phyloP scores from a whole-genome alignment of 345 rosid genomes.

The Sonneratia alba region DNA sequence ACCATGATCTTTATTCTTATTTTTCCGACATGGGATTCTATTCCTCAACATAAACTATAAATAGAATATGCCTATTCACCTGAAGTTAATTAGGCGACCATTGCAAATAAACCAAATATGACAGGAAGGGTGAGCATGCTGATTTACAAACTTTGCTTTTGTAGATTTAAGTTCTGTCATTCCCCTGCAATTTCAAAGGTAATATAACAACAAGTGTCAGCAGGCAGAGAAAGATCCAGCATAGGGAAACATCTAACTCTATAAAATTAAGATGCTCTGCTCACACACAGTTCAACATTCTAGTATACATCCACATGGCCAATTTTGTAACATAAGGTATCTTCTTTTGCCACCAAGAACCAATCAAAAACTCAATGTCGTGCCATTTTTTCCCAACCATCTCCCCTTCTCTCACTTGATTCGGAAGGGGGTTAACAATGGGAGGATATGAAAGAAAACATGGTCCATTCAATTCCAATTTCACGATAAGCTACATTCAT shows the following conservation, averaged over 20 bases:
- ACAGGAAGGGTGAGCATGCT: constrained; percentile 40
- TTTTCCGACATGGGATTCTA: no score
- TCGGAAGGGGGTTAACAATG: neutral
- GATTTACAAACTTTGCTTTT: constrained; percentile 50
- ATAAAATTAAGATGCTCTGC: neutral
- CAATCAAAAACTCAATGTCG: neutral
- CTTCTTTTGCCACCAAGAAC: neutral
- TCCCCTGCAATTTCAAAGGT: constrained; percentile 32
- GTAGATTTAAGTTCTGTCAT: constrained; percentile 43
- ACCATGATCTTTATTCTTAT: no score
- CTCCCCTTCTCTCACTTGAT: neutral
- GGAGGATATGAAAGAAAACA: neutral
- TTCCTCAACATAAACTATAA: neutral
- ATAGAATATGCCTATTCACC: constrained; percentile 17
- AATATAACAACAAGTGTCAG: neutral
- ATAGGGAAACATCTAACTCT: neutral
- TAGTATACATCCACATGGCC: neutral
- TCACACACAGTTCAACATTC: neutral
- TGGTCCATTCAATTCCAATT: neutral
- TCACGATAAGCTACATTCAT: neutral
- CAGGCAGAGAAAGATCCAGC: neutral
- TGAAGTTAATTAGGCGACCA: constrained; percentile 28
- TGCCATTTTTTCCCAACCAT: neutral
- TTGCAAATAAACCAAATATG: constrained; percentile 47
- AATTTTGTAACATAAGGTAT: neutral